Conservation (phyloP, 1,139 yeast species). For the Ogataea hybrid region DNA sequence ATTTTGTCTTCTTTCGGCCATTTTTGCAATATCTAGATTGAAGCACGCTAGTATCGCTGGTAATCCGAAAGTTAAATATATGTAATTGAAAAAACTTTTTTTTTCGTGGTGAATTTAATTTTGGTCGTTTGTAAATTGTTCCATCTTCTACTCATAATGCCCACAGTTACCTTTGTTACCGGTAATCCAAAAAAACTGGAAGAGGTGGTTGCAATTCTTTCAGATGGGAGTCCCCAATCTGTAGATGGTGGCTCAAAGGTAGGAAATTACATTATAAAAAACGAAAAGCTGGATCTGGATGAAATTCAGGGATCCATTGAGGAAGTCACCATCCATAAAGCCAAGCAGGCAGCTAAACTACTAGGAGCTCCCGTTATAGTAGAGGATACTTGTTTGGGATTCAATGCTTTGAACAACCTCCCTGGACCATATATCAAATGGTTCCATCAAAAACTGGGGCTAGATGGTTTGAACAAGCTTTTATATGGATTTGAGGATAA, state of each 20-base stretch:
- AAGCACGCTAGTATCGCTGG: conserved; percentile 33
- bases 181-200: conserved; percentile 82
- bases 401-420: conserved; percentile 69
- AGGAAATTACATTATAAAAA: conserved; percentile 55
- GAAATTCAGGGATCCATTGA: conserved; percentile 90
- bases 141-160: conserved; percentile 7
- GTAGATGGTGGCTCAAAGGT: conserved; percentile 34
- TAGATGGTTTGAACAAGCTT: conserved; percentile 69
- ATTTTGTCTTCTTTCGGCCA: conserved; percentile 35
- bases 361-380: conserved; percentile 80
- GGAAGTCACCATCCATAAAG: conserved; percentile 80
- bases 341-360: conserved; percentile 66
- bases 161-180: conserved; percentile 64
- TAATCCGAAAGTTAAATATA: conserved; percentile 33
- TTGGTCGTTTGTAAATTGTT: background rate
- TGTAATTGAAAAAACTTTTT: conserved; percentile 19
- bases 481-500: conserved; percentile 83
- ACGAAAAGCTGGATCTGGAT: conserved; percentile 70
- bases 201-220: conserved; percentile 77
- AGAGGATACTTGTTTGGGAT: conserved; percentile 92
- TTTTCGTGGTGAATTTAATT: background rate
- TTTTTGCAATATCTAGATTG: conserved; percentile 33
- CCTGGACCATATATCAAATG: conserved; percentile 95
- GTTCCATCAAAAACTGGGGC: conserved; percentile 75
- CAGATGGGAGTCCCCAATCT: conserved; percentile 31